These are phyloP conservation scores for Aspergillus bridgeri DNA, from an alignment of 495 filamentous ascomycete genomes.

Conservation along the genomic window DNA sequence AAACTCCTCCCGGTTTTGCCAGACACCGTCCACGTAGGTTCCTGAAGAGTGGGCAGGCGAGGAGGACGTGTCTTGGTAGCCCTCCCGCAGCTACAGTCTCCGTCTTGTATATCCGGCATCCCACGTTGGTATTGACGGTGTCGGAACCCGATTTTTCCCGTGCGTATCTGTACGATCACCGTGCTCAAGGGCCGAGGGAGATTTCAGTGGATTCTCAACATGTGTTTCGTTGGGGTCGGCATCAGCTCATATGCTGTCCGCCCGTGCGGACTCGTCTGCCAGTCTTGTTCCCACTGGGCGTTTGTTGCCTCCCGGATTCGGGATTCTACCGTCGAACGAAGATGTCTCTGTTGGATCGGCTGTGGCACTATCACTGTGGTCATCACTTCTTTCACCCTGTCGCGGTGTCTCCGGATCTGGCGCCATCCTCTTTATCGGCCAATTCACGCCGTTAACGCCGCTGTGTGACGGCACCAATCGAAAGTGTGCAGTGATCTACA, in stretches of 20 bases:
- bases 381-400: no score
- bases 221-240: conserved; percentile 3
- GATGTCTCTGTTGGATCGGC: conserved; percentile 1
- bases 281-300: conserved; percentile 3
- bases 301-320: conserved; percentile 3
- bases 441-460: no score
- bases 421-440: no score
- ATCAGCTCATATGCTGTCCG: conserved; percentile 4
- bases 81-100: conserved; percentile 4
- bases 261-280: conserved; percentile 3
- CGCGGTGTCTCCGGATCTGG: no score
- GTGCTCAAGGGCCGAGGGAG: conserved; percentile 3
- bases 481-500: no score
- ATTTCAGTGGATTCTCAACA: conserved; percentile 1
- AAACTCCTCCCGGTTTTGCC: conserved; percentile 3
- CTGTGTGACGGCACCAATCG: no score
- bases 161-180: conserved; percentile 5
- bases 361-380: conserved; percentile 1
- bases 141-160: conserved; percentile 4
- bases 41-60: no score
- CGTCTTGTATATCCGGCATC: not conserved
- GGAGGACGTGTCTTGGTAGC: conserved; percentile 2
- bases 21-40: not conserved
- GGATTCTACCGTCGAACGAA: conserved; percentile 1
- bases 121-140: not conserved